Evolutionary conservation across 2,329 filamentous ascomycete genomes (phyloP), one percentile per base, ranked within the genome.

Genomic region (Laburnicola sp.): DNA sequence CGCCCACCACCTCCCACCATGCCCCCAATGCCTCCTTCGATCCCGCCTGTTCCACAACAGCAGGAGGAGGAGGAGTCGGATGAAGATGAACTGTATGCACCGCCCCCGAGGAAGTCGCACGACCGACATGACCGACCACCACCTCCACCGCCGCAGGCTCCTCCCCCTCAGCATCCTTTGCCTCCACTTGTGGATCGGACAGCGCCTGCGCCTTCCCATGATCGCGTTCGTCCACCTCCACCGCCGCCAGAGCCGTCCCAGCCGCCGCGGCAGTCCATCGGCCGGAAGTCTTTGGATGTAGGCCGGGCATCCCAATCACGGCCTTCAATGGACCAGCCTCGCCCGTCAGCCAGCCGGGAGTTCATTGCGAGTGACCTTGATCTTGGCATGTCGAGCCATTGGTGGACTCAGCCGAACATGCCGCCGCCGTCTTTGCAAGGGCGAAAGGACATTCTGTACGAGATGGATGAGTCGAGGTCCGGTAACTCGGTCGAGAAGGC

Each of bases 321-420:
- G 48, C 75, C 81, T 51, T 96, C 91, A 2, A 84, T 89, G 73
- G 94, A 99, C 59, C 78, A 88, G 49, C 74, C 82, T 34, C 84
- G 93, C 40, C 86, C 89, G 1, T 87, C 86, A 4, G 81, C 86
- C 52, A 89, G 93, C 58, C 85, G 87, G 38, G 89, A 91, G 1
- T 95, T 86, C 66, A 93, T 97, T 56, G 94, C 94, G 35, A 86
- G 86, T 49, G 92, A 97, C 53, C 75, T 97, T 49, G 92, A 97
- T 64, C 78, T 97, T 32, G 86, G 84, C 9, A 78, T 82, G 38
- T 80, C 82, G 43, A 88, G 85, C 16, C 82, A 86, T 44, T 99
- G 94, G 94, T 99, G 93, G 92, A 84, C 87, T 32, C 86, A 92
- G 65, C 80, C 87, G 8, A 89, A 89, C 56, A 84, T 84, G 32